Evolutionary conservation across 257 asterid species (phyloP), one percentile per base, ranked within the genome.

Genomic region (Scutellaria baicalensis): DNA sequence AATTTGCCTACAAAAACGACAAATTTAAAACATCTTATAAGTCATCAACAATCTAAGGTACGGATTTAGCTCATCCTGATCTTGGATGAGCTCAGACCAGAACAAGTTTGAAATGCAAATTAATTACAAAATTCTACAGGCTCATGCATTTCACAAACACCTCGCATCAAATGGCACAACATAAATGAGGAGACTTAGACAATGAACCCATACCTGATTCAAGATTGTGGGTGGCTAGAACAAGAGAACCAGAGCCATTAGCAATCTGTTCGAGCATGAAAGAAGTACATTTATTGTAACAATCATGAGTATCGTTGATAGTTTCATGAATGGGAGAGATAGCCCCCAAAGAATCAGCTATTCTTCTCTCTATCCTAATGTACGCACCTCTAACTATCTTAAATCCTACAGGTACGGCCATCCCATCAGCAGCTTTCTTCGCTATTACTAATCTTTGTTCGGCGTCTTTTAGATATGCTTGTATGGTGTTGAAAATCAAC

Each of bases 371-470:
- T 3, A 74, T 78, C 13, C 84, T 68, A 95, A 92, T 81, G 47
- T 92, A 92, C 1, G 97, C 98, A 0, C 98, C 97, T 23, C 98
- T 76, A 14, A 94, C 99, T 39, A 94, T 59, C 66, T 94, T 91
- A 58, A 94, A 82, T 18, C 99, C 97, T 21, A 89, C 23, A 0
- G 88, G 90, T 1, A 92, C 75, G 47, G 85, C 83, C 79, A 78
- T 57, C 61, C 59, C 59, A 23, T 85, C 93, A 0, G 97, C 96
- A 9, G 87, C 86, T 31, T 55, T 79, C 72, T 88, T 83, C 0
- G 92, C 83, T 2, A 33, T 62, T 3, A 81, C 77, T 75, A 93
- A 51, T 59, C 96, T 77, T 16, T 89, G 91, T n/a, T 75, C 75
- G 0, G 99, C 80, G 39, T 89, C 97, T 31, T 80, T 85, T 58